These are phyloP conservation scores for Amanita rubescens DNA, from an alignment of 768 basidiomycete species.

Conservation along the genomic window DNA sequence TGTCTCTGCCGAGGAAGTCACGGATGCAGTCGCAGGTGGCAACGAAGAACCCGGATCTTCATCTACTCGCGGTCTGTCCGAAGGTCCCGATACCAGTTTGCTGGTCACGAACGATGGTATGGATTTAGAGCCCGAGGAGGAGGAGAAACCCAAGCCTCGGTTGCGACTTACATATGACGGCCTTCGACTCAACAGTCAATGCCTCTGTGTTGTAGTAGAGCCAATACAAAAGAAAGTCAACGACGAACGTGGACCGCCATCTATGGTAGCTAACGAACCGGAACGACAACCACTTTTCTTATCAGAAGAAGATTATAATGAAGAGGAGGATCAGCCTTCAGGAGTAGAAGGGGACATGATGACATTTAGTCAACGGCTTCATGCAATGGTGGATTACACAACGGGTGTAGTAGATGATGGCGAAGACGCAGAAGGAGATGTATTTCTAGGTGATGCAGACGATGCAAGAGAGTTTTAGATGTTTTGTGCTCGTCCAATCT, in stretches of 20 bases:
- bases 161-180: constrained; percentile 63
- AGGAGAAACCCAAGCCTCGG: constrained; percentile 69
- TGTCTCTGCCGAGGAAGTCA: background rate
- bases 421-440: constrained; percentile 66
- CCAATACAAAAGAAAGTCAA: constrained; percentile 59
- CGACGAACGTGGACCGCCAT: constrained; percentile 19
- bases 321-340: constrained; percentile 23
- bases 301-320: constrained; percentile 44
- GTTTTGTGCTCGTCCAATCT: too few relatives aligned
- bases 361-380: constrained; percentile 68
- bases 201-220: constrained; percentile 78
- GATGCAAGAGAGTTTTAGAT: constrained; percentile 54
- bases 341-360: constrained; percentile 45
- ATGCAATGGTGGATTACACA: constrained; percentile 45
- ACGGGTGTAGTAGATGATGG: constrained; percentile 57
- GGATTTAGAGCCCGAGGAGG: constrained; percentile 30
- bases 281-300: constrained; percentile 61
- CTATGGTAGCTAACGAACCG: background rate
- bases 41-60: background rate
- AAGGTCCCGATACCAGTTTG: background rate
- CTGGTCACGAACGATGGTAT: background rate
- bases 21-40: background rate
- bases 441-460: constrained; percentile 79
- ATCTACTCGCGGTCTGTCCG: background rate
- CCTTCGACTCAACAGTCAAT: constrained; percentile 63